Conservation (phyloP, 345 rosid genomes). For the Rhodomyrtus tomentosa region DNA sequence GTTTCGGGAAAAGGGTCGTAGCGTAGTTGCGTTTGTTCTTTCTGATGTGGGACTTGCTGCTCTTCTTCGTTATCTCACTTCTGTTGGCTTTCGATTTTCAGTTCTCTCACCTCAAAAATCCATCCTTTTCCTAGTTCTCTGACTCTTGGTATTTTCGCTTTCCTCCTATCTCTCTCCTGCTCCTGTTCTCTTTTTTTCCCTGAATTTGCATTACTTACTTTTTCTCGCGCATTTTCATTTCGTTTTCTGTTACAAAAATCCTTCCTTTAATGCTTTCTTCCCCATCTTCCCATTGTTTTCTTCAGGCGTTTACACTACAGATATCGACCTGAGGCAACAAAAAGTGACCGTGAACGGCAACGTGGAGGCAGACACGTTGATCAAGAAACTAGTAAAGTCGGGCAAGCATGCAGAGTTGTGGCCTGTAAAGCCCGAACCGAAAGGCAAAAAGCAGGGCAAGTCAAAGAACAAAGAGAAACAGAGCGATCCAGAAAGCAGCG, state of each 20-base stretch:
- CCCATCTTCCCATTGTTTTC: neutral
- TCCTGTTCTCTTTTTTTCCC: neutral
- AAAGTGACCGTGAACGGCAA: conserved; percentile 56
- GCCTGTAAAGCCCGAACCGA: conserved; percentile 15
- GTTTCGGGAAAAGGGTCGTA: neutral
- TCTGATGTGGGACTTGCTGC: neutral
- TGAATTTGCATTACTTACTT: neutral
- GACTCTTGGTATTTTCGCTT: neutral
- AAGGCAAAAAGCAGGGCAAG: conserved; percentile 28
- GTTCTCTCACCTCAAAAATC: neutral
- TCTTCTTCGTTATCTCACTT: neutral
- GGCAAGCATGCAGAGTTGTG: conserved; percentile 62
- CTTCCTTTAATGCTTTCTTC: neutral
- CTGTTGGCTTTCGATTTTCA: neutral
- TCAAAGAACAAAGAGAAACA: conserved; percentile 23
- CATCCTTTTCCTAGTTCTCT: neutral
- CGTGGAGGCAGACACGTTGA: conserved; percentile 32
- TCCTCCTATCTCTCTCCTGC: neutral
- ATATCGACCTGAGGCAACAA: conserved; percentile 51
- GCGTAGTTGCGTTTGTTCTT: neutral
- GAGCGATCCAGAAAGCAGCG: conserved; percentile 24
- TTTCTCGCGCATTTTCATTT: neutral
- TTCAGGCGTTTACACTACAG: conserved; percentile 59
- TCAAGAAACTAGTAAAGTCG: conserved; percentile 49
- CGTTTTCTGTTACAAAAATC: neutral